These are phyloP conservation scores for Linnemannia elongata DNA, from an alignment of 192 early-diverging fungal genomes.

Conservation along the genomic window DNA sequence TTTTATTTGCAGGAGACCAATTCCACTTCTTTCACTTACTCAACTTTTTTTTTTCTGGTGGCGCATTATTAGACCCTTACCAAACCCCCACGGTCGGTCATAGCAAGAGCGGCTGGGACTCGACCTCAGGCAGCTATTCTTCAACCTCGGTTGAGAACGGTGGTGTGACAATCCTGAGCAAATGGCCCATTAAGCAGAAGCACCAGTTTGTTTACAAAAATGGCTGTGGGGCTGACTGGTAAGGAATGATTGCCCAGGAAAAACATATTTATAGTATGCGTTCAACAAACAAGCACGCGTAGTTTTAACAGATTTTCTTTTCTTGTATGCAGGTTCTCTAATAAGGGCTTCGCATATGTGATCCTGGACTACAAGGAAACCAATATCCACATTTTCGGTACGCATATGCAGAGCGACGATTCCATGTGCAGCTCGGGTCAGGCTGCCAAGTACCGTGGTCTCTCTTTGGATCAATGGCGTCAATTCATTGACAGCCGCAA, in stretches of 20 bases:
- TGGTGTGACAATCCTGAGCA: slow-evolving; percentile 47
- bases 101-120: slow-evolving; percentile 34
- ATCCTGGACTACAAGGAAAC: slow-evolving; percentile 36
- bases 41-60: neutral
- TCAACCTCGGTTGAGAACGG: slow-evolving; percentile 18
- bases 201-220: slow-evolving; percentile 44
- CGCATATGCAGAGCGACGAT: slow-evolving; percentile 50
- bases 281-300: neutral
- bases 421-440: slow-evolving; percentile 8
- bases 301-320: neutral
- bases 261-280: neutral
- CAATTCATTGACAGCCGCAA: slow-evolving; percentile 32
- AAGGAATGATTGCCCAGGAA: slow-evolving; percentile 2
- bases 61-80: slow-evolving; percentile 31
- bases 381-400: slow-evolving; percentile 51
- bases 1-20: neutral
- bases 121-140: slow-evolving; percentile 32
- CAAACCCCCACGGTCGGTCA: slow-evolving; percentile 44
- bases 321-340: slow-evolving; percentile 27
- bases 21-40: neutral
- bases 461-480: slow-evolving; percentile 23
- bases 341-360: slow-evolving; percentile 50
- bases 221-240: slow-evolving; percentile 44
- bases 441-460: slow-evolving; percentile 20
- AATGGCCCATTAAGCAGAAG: slow-evolving; percentile 48